Conservation (phyloP, 768 basidiomycete species). For the Termitomyces sp. region DNA sequence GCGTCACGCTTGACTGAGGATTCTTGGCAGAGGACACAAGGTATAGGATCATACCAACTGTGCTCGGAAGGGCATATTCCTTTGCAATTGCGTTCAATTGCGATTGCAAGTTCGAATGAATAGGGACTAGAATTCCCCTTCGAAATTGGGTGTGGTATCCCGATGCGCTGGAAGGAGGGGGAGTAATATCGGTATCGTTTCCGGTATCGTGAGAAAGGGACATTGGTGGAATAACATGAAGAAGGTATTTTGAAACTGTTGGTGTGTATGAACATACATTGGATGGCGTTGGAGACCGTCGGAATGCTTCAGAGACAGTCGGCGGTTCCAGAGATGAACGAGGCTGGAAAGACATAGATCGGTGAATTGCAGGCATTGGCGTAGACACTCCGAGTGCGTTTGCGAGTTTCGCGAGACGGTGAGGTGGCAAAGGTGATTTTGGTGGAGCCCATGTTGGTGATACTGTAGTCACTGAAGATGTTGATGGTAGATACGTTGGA, state of each 20-base stretch:
- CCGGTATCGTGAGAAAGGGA: constrained; percentile 61
- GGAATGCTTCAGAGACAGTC: constrained; percentile 27
- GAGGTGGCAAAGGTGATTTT: constrained; percentile 67
- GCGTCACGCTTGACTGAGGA: constrained; percentile 12
- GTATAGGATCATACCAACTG: constrained; percentile 78
- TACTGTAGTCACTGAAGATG: constrained; percentile 21
- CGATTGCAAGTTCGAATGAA: constrained; percentile 77
- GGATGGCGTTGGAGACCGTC: constrained; percentile 51
- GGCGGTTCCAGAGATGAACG: constrained; percentile 31
- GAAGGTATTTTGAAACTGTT: constrained; percentile 60
- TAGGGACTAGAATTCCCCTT: constrained; percentile 81
- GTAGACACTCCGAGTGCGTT: constrained; percentile 82
- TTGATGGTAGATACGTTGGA: constrained; percentile 19
- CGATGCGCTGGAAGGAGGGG: constrained; percentile 53
- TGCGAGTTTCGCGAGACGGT: constrained; percentile 75
- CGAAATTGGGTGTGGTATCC: constrained; percentile 79
- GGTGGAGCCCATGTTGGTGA: constrained; percentile 57
- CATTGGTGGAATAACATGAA: constrained; percentile 79
- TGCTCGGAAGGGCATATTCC: constrained; percentile 90
- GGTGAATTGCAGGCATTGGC: constrained; percentile 53
- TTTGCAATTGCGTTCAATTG: constrained; percentile 86
- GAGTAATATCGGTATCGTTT: constrained; percentile 41
- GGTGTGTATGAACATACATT: constrained; percentile 36
- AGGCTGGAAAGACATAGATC: constrained; percentile 24
- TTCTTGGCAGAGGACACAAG: constrained; percentile 41